Conservation (phyloP, 2,329 filamentous ascomycete species). For the Diaporthe sp. region DNA sequence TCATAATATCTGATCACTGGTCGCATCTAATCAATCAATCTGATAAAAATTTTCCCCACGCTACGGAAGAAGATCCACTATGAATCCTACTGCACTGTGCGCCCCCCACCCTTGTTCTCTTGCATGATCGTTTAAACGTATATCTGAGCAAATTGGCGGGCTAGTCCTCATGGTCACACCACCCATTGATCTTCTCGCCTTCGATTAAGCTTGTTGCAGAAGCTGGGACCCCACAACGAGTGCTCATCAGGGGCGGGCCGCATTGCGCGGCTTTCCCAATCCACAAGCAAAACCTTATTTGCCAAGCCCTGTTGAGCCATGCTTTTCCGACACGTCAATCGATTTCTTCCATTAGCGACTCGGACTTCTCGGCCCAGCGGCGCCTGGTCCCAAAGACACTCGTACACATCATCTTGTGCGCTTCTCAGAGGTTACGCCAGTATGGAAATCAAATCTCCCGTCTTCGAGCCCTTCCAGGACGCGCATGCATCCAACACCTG, state of each 20-base stretch:
- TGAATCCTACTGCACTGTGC: neutral
- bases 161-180: neutral
- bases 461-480: slow-evolving; percentile 14
- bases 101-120: neutral
- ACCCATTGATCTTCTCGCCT: neutral
- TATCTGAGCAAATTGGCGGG: neutral
- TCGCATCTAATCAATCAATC: slow-evolving; percentile 14
- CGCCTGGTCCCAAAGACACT: neutral
- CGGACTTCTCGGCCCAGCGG: neutral
- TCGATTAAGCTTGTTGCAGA: neutral
- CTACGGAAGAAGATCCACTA: neutral
- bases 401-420: neutral
- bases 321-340: neutral
- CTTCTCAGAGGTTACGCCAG: neutral
- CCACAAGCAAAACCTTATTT: neutral
- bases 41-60: slow-evolving; percentile 7
- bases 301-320: neutral
- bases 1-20: neutral
- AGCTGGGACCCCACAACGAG: neutral
- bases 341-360: neutral
- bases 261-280: neutral
- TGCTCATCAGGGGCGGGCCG: neutral
- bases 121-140: neutral
- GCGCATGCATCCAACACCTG: slow-evolving; percentile 10
- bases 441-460: neutral